Percentiles rank a stretch among this genome's conserved stretches.
Evolutionary conservation across 1,284 basidiomycete genomes (phyloP).

Genomic region (Sphaerobolus stellatus): DNA sequence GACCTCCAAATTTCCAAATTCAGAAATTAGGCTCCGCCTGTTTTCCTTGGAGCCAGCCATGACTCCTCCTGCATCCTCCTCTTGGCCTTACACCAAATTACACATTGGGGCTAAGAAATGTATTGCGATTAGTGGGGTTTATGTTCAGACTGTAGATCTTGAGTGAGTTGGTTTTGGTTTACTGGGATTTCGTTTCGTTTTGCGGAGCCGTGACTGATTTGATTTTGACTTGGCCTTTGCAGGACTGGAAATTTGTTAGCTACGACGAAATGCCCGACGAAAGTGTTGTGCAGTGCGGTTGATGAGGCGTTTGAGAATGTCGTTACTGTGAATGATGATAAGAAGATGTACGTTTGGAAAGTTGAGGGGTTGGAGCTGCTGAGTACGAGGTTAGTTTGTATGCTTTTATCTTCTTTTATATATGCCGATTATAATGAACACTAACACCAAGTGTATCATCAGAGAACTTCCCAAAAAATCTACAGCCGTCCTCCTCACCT

Average conservation of each 20-base stretch:
- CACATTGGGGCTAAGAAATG: constrained; percentile 4
- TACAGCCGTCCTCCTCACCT: constrained; percentile 61
- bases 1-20: too few species aligned
- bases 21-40: too few species aligned
- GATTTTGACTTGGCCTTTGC: too few species aligned
- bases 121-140: constrained; percentile 54
- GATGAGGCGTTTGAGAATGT: constrained; percentile 49
- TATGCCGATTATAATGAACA: constrained; percentile 24
- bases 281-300: constrained; percentile 59
- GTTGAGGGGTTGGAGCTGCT: constrained; percentile 54
- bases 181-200: constrained; percentile 15
- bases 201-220: not conserved
- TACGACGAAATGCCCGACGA: constrained; percentile 38
- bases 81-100: constrained; percentile 12
- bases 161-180: constrained; percentile 34
- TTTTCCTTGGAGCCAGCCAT: too few species aligned
- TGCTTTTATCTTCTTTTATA: too few species aligned
- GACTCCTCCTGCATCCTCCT: too few species aligned
- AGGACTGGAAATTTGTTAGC: constrained; percentile 56
- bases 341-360: constrained; percentile 73
- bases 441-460: constrained; percentile 4
- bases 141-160: constrained; percentile 56
- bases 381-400: constrained; percentile 56
- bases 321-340: constrained; percentile 75
- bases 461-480: constrained; percentile 79